Evolutionary conservation across 2,329 filamentous ascomycete species (phyloP), one percentile per base, ranked within the genome.

Genomic region (Nemania abortiva): DNA sequence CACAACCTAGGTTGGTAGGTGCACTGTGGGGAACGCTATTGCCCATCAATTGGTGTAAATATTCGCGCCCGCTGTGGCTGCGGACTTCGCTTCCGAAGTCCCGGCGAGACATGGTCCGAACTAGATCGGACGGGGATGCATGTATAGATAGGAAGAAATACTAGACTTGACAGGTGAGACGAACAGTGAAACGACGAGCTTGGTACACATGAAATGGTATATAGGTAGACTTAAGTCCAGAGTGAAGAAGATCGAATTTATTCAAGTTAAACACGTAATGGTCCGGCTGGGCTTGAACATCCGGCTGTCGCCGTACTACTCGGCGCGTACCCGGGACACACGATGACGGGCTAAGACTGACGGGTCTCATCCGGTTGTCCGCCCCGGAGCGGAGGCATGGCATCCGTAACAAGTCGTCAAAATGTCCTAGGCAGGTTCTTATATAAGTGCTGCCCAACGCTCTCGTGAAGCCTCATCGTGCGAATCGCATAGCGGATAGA

Each of bases 11-110:
- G n/a, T n/a, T 34, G 10, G 31, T 6, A 42, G 37, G 3, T 42
- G 3, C 37, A 42, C 22, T 55, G 56, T 27, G 50, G 64, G 53
- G 58, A 49, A 6, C 9, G 18, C 31, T n/a, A 34, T 15, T 22
- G 24, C 24, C 37, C 29, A 13, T 42, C 60, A 37, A 65, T 68
- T 68, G 66, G 66, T 65, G 66, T 62, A 57, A 68, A 50, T 52
- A 62, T 61, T 57, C 27, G 24, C 31, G 31, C 52, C 31, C 39
- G 29, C 45, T 52, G 49, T 49, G 15, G 45, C 29, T 9, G 29
- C 66, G 66, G 66, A 65, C 42, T 50, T 62, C 42, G 9, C 50
- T 65, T 60, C 66, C 66, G 66, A 52, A 53, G 34, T 65, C 57
- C 62, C 53, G 34, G 52, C 45, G 37, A 42, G 49, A 53, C 42